phyloP scores from a whole-genome alignment of 129 eudicot genomes.

The Flaveria brownii region DNA sequence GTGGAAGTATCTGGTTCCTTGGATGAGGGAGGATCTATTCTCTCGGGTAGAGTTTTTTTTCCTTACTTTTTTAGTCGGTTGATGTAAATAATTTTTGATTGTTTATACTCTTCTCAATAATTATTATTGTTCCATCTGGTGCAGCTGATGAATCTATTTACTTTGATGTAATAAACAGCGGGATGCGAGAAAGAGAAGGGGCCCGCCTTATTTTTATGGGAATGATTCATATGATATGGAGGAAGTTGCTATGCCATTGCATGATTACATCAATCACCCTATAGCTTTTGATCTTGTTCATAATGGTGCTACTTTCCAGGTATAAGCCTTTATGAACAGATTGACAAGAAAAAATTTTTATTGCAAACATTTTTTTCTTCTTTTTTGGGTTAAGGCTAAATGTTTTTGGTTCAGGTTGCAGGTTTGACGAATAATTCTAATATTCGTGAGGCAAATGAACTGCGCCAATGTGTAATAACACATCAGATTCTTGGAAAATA shows the following conservation, averaged over 20 bases:
- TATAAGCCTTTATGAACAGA: constrained; percentile 30
- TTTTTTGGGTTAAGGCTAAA: constrained; percentile 22
- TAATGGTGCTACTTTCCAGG: constrained; percentile 99
- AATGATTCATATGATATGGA: constrained; percentile 78
- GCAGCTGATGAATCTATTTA: constrained; percentile 30
- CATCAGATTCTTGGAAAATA: constrained; percentile 71
- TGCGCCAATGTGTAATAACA: constrained; percentile 78
- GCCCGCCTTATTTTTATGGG: constrained; percentile 30
- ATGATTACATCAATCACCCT: constrained; percentile 72
- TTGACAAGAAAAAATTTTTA: neutral
- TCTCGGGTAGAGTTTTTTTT: constrained; percentile 57
- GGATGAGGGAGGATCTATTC: constrained; percentile 98
- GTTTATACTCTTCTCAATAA: constrained; percentile 11
- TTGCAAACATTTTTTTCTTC: neutral
- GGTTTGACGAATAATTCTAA: constrained; percentile 92
- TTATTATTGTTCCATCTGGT: constrained; percentile 14
- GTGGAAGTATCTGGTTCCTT: constrained; percentile 97
- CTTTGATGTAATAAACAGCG: constrained; percentile 57
- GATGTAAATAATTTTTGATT: neutral
- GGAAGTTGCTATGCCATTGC: constrained; percentile 84
- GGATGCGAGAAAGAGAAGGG: constrained; percentile 56
- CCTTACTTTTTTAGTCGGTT: neutral
- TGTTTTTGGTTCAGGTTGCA: constrained; percentile 52
- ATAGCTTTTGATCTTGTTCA: constrained; percentile 80
- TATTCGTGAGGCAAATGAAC: constrained; percentile 66